phyloP scores from a whole-genome alignment of 371 early-diverging fungal species.

The Mucor saturninus region DNA sequence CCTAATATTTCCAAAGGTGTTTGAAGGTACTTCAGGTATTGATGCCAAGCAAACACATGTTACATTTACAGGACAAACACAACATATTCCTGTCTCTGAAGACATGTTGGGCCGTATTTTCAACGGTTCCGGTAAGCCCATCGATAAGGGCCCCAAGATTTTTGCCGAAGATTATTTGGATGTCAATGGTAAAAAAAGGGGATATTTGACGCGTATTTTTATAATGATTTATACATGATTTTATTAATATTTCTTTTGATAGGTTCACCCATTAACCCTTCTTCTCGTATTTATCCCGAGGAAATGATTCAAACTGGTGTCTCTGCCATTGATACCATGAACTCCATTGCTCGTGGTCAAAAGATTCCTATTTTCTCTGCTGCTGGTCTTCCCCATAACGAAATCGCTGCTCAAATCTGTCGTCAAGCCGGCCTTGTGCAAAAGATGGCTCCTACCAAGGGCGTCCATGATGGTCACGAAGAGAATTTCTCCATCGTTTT shows the following conservation, averaged over 20 bases:
- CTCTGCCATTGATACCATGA: conserved; percentile 99
- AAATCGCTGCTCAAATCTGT: conserved; percentile 99
- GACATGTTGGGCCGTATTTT: conserved; percentile 99
- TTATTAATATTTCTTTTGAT: conserved; percentile 25
- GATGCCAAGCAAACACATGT: conserved; percentile 98
- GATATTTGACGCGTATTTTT: conserved; percentile 8
- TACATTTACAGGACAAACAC: conserved; percentile 97
- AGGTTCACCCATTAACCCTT: conserved; percentile 99
- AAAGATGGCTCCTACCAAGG: conserved; percentile 84
- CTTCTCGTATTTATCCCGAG: conserved; percentile 99
- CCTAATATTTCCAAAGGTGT: conserved; percentile 70
- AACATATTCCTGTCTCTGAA: conserved; percentile 98
- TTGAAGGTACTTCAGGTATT: conserved; percentile 99
- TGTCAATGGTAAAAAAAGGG: conserved; percentile 73
- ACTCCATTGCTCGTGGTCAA: conserved; percentile 99
- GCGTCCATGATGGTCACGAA: conserved; percentile 96
- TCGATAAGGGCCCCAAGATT: conserved; percentile 99
- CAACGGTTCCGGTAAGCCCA: conserved; percentile 99
- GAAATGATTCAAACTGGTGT: conserved; percentile 99
- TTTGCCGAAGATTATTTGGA: conserved; percentile 99
- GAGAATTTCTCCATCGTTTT: conserved; percentile 99
- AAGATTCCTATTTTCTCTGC: conserved; percentile 99
- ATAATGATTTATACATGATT: background rate
- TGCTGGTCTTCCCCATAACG: conserved; percentile 99
- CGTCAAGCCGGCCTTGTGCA: conserved; percentile 99